phyloP scores from a whole-genome alignment of 345 rosid species.

The Sapria himalayana region DNA sequence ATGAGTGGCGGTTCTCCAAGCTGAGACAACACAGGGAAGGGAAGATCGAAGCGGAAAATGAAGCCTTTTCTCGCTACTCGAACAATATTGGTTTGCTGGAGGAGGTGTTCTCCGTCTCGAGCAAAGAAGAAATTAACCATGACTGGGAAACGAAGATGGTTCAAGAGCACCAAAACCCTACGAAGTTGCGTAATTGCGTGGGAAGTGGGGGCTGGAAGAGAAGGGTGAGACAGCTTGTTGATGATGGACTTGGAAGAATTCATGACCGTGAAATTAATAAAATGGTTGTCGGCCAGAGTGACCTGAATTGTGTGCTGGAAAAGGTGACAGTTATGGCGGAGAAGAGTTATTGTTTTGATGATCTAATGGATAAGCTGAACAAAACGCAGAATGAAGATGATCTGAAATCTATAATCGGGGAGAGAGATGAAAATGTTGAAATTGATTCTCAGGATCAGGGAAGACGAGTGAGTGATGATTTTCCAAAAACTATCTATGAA shows the following conservation, averaged over 20 bases:
- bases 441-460: slow-evolving; percentile 8
- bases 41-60: slow-evolving; percentile 58
- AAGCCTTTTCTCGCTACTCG: slow-evolving; percentile 73
- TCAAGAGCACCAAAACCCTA: slow-evolving; percentile 7
- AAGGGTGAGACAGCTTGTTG: slow-evolving; percentile 31
- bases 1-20: slow-evolving; percentile 86
- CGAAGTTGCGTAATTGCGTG: slow-evolving; percentile 21
- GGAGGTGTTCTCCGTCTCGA: slow-evolving; percentile 48
- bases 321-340: slow-evolving; percentile 19
- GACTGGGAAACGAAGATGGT: slow-evolving; percentile 16
- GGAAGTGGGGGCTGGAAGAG: slow-evolving; percentile 34
- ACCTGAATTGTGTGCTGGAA: slow-evolving; percentile 14
- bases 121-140: slow-evolving; percentile 22
- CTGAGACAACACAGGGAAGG: slow-evolving; percentile 53
- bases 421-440: slow-evolving; percentile 10
- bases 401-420: slow-evolving; percentile 47
- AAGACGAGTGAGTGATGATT: slow-evolving; percentile 11
- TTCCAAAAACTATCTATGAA: slow-evolving; percentile 20
- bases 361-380: slow-evolving; percentile 52
- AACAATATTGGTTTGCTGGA: slow-evolving; percentile 48
- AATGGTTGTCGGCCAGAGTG: slow-evolving; percentile 12
- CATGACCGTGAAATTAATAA: slow-evolving; percentile 12
- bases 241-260: slow-evolving; percentile 44
- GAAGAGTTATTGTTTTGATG: slow-evolving; percentile 28
- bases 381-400: slow-evolving; percentile 66